Base-by-base conservation (phyloP, 2,329 filamentous ascomycete species). In the Colletotrichum ledebouriae region DNA sequence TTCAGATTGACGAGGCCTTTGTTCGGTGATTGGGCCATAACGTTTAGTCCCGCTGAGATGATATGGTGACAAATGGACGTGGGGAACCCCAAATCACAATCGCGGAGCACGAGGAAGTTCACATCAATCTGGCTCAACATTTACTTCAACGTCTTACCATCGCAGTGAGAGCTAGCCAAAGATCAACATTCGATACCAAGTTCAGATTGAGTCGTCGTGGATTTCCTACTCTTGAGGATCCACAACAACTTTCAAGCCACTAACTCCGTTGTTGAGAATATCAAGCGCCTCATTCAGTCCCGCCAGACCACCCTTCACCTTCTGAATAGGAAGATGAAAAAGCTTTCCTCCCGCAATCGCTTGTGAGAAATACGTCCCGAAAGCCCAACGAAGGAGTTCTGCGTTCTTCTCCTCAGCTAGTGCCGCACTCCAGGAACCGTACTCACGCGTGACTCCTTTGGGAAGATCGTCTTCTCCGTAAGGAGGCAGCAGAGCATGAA, bases 201-300 rank as follows among this genome's bases (percentile, higher is more conserved):
- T 39, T 39, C 1, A 39, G 13, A 39, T 12, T 39, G 37, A 15
- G 37, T 39, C 15, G n/a, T 20, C 13, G 25, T 12, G 13, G n/a
- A 29, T 11, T 50, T 4, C 17, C 49, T 46, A 66, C 7, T 55
- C 52, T 1, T 41, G 52, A 15, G 41, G 63, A 12, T 66, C 41
- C 6, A 66, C 49, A 22, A 49, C 63, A 6, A 66, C 63, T 41
- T 66, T 66, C 15, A n/a, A 11, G 12, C 63, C 58, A 9, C 63
- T 66, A 12, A 66, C 58, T 29, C 58, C 63, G 10, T 56, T 62
- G 10, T 53, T 52, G 15, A 66, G n/a, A 20, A 62, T 39, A 15
- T 66, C 63, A 13, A 62, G 29, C 2, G 63, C 58, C 25, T 66
- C 33, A 6, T 66, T 66, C 4, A 66, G 33, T 1, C 58, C 63